Evolutionary conservation across 306 rosid genomes (phyloP).

Genomic region (Benincasa hispida): DNA sequence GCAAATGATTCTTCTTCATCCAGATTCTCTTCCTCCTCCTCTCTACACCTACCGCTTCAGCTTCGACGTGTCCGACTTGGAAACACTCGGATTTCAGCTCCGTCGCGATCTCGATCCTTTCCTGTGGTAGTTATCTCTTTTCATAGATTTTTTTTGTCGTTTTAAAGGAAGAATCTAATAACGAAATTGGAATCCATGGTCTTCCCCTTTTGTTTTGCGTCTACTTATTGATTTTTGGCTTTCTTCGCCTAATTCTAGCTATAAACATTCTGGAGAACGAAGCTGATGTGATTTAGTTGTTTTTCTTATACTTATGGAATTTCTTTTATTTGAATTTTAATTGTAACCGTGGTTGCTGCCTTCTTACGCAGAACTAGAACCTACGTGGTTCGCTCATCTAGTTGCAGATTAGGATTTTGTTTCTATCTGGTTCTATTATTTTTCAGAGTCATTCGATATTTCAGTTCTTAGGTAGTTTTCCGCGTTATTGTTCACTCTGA

Average conservation of each 20-base stretch:
- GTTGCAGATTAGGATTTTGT: background rate
- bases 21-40: conserved; percentile 18
- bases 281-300: background rate
- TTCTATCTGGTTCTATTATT: background rate
- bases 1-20: conserved; percentile 14
- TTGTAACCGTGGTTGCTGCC: background rate
- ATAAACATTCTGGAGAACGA: background rate
- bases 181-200: background rate
- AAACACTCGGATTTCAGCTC: conserved; percentile 17
- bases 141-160: background rate
- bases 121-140: conserved; percentile 29
- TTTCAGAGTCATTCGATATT: background rate
- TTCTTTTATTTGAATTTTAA: background rate
- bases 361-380: background rate
- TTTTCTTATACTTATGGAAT: background rate
- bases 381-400: background rate
- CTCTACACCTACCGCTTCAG: conserved; percentile 38
- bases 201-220: background rate
- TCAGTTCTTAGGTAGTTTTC: background rate
- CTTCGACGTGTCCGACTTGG: conserved; percentile 25
- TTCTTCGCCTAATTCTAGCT: background rate
- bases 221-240: background rate
- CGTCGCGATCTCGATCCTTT: conserved; percentile 30
- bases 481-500: background rate
- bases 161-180: background rate